Evolutionary conservation across 2,329 filamentous ascomycete genomes (phyloP), one percentile per base, ranked within the genome.

Genomic region (Alternaria triticimaculans): DNA sequence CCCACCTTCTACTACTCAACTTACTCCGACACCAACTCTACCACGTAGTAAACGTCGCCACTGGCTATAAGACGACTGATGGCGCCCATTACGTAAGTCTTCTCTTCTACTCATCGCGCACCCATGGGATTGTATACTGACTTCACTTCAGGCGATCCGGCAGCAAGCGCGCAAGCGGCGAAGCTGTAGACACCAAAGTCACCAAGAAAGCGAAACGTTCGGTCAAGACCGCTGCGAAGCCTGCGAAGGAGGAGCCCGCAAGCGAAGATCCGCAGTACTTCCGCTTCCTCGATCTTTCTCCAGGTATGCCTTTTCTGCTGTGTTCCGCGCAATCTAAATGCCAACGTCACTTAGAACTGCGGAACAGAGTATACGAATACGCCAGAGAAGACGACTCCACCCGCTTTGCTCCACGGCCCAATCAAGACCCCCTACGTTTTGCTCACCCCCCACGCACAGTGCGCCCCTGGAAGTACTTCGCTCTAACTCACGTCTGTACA

Each of bases 381-480:
- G 28, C 50, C 1, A 21, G 1, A 2, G 50, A 53, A 11, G 30
- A 53, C 2, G 18, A 21, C 20, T 15, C 50, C 18, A 30, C 1
- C 3, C 28, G 8, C 6, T 53, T 21, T 5, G 28, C 30, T 12
- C 12, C 18, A 28, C n/a, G n/a, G n/a, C n/a, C n/a, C n/a, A n/a
- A n/a, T n/a, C n/a, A n/a, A n/a, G n/a, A n/a, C n/a, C n/a, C n/a
- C n/a, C n/a, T n/a, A n/a, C n/a, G n/a, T n/a, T n/a, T n/a, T n/a
- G n/a, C n/a, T n/a, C n/a, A n/a, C n/a, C n/a, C n/a, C n/a, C n/a
- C n/a, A n/a, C n/a, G n/a, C n/a, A n/a, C n/a, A n/a, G n/a, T n/a
- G n/a, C 25, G 26, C 6, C 18, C 28, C 6, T 55, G 43, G 58
- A 9, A 46, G 7, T 59, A 28, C 26, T 50, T 57, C 7, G 56